Evolutionary conservation across 176 grass and related monocot species (phyloP), one percentile per base, ranked within the genome.

Genomic region (Carex pumila): DNA sequence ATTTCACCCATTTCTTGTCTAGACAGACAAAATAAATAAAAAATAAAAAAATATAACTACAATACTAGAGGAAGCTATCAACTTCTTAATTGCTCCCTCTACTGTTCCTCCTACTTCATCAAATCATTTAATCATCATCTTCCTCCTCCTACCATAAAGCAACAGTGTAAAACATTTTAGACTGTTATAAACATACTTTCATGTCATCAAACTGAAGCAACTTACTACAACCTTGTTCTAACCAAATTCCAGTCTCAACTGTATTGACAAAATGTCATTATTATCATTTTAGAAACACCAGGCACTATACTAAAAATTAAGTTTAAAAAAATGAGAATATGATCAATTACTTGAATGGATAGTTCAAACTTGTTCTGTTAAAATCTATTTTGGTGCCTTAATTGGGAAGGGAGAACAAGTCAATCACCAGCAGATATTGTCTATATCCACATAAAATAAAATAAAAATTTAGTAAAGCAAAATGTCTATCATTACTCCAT

Each of bases 61-160:
- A 68, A 67, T 83, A 83, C 80, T 83, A 83, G 78, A 61, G 43
- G 47, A 82, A 52, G 11, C 80, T 49, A 68, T 21, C 80, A 55
- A 68, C 80, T 54, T 25, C 80, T 49, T 68, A 15, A 53, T 50
- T 83, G 34, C 12, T 19, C 80, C 39, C 63, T 0, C 29, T 39
- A 45, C 22, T 30, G 37, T 82, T 65, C 12, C 25, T 22, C 15
- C 57, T 52, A 65, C 29, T 66, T 37, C 41, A n/a, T n/a, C n/a
- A 17, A 53, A 31, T 50, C 21, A 67, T 68, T 83, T 53, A 83
- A 83, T 83, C 80, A 83, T 83, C 80, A n/a, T 83, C 80, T 31
- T 83, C 80, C 4, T 83, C 80, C 12, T 83, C 62, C 80, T 67
- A 41, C 25, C 25, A 61, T 9, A 81, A 65, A 65, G 19, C 79